Percentiles rank a stretch among this genome's conserved stretches.
Conservation (phyloP, 768 basidiomycete species). For the Suillus hirtellus region DNA sequence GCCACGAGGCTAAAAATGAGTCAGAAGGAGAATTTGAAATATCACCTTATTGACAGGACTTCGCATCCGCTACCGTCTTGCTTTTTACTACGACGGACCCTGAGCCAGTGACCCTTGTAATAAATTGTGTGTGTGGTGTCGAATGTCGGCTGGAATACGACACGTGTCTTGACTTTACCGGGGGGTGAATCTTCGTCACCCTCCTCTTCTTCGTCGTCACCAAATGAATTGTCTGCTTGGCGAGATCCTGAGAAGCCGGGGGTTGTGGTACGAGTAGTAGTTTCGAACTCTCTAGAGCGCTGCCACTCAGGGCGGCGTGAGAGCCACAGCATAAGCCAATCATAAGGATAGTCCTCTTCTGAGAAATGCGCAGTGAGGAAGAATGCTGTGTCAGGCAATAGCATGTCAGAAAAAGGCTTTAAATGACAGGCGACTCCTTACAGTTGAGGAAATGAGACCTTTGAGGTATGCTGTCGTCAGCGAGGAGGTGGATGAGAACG, state of each 20-base stretch:
- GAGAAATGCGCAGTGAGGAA: conserved; percentile 90
- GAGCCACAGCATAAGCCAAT: conserved; percentile 91
- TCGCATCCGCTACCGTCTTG: conserved; percentile 69
- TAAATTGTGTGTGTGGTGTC: conserved; percentile 90
- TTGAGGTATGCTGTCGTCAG: conserved; percentile 16
- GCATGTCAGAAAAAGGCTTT: conserved; percentile 11
- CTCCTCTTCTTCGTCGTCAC: conserved; percentile 44
- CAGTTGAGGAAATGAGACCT: conserved; percentile 89
- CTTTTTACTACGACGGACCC: conserved; percentile 71
- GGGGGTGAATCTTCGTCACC: conserved; percentile 51
- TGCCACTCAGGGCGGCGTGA: conserved; percentile 87
- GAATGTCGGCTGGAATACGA: conserved; percentile 85
- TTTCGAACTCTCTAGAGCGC: conserved; percentile 86
- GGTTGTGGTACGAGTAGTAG: conserved; percentile 73
- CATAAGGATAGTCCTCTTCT: conserved; percentile 88
- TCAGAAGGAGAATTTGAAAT: conserved; percentile 18
- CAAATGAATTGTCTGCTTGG: conserved; percentile 55
- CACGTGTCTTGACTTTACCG: conserved; percentile 72
- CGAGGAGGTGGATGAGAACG: conserved; percentile 10
- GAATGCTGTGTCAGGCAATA: conserved; percentile 50
- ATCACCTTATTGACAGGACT: conserved; percentile 73
- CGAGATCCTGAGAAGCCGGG: conserved; percentile 53
- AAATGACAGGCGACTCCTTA: conserved; percentile 39
- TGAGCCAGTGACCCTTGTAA: conserved; percentile 82
- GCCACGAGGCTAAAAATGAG: conserved; percentile 7